Conservation (phyloP, 768 basidiomycete genomes). For the Chalciporus chontae region DNA sequence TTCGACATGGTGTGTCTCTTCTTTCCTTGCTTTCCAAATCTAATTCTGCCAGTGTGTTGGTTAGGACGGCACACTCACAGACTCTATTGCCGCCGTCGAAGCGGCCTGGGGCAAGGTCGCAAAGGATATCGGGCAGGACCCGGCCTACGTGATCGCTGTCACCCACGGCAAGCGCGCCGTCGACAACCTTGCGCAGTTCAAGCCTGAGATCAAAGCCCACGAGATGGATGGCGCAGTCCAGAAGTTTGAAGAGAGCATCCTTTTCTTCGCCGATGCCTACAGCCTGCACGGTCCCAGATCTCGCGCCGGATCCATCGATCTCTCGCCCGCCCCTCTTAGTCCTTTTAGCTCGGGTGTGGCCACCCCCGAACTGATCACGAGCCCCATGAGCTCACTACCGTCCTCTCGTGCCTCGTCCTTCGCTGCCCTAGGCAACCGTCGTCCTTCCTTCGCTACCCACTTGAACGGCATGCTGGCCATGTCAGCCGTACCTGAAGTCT, state of each 20-base stretch:
- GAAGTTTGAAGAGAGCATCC: slow-evolving; percentile 63
- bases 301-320: slow-evolving; percentile 12
- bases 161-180: slow-evolving; percentile 79
- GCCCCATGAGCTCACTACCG: slow-evolving; percentile 37
- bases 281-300: slow-evolving; percentile 40
- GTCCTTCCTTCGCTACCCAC: slow-evolving; percentile 45
- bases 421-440: slow-evolving; percentile 32
- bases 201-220: slow-evolving; percentile 49
- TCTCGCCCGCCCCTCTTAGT: slow-evolving; percentile 9
- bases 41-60: slow-evolving; percentile 24
- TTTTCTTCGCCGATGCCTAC: slow-evolving; percentile 64
- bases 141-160: slow-evolving; percentile 62
- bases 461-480: slow-evolving; percentile 40
- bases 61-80: slow-evolving; percentile 71
- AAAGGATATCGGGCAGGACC: slow-evolving; percentile 63
- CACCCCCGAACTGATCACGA: slow-evolving; percentile 40
- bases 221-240: slow-evolving; percentile 57
- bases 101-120: slow-evolving; percentile 76
- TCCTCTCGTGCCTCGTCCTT: slow-evolving; percentile 45
- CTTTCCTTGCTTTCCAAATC: slow-evolving; percentile 8
- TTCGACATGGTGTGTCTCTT: slow-evolving; percentile 58
- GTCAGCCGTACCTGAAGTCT: slow-evolving; percentile 31
- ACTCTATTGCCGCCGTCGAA: slow-evolving; percentile 71
- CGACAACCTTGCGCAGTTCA: slow-evolving; percentile 66
- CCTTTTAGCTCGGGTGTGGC: slow-evolving; percentile 31